phyloP scores from a whole-genome alignment of 2,329 filamentous ascomycete genomes.

The Apiospora sp. region DNA sequence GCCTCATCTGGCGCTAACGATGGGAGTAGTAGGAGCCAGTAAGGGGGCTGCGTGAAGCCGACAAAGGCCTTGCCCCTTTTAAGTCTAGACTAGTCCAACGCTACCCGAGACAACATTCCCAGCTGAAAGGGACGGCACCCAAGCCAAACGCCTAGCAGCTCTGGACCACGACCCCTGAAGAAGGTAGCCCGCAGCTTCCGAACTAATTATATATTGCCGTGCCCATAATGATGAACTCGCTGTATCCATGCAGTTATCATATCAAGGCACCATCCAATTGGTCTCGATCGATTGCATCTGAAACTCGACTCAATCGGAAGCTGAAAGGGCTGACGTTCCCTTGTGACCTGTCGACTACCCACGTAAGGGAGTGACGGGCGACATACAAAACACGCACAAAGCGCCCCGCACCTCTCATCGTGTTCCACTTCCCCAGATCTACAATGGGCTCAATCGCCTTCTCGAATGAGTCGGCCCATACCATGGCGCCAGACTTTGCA shows the following conservation, averaged over 20 bases:
- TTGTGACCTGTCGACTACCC: neutral
- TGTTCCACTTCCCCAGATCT: neutral
- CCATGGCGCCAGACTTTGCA: conserved; percentile 17
- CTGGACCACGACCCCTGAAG: neutral
- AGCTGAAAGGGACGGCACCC: neutral
- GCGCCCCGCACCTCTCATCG: neutral
- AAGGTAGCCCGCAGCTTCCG: neutral
- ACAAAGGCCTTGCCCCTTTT: neutral
- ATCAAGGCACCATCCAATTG: neutral
- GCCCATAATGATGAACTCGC: too few relatives aligned
- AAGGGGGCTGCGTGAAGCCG: neutral
- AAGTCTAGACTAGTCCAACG: neutral
- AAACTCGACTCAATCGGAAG: neutral
- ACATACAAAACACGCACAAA: neutral
- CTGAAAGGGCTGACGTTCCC: neutral
- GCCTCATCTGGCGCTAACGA: neutral
- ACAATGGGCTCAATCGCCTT: neutral
- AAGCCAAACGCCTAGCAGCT: neutral
- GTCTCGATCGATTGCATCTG: neutral
- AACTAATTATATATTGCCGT: neutral
- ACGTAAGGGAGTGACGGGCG: neutral
- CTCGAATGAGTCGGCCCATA: neutral
- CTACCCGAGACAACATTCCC: neutral
- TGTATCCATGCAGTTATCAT: too few relatives aligned
- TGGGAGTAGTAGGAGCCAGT: neutral